These are phyloP conservation scores for Carex littledalei DNA, from an alignment of 176 grass and related monocot genomes.

Conservation along the genomic window DNA sequence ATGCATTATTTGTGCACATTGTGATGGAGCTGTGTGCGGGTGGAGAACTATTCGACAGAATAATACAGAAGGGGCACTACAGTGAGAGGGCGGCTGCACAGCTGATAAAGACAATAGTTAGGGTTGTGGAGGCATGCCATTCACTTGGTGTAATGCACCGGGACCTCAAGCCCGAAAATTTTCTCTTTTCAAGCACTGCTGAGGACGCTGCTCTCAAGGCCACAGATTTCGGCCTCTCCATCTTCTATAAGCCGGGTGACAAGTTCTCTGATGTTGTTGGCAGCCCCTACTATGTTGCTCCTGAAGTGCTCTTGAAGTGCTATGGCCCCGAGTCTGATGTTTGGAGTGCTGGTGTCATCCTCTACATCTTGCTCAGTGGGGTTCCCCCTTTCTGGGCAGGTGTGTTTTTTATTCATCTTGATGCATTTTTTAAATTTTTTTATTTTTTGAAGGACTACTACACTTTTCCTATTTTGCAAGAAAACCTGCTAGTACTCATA, in stretches of 20 bases:
- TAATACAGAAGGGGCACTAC: slow-evolving; percentile 93
- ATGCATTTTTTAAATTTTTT: not conserved
- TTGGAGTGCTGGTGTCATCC: slow-evolving; percentile 95
- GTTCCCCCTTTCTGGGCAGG: slow-evolving; percentile 99
- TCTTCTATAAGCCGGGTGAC: slow-evolving; percentile 95
- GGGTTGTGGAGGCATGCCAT: slow-evolving; percentile 87
- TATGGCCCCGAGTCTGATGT: slow-evolving; percentile 99
- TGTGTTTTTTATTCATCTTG: slow-evolving; percentile 10
- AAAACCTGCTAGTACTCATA: not conserved
- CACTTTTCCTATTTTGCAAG: not conserved
- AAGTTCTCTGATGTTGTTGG: slow-evolving; percentile 95
- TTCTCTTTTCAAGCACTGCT: slow-evolving; percentile 55
- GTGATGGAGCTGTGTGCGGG: slow-evolving; percentile 97
- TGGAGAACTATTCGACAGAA: slow-evolving; percentile 90
- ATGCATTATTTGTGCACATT: slow-evolving; percentile 88
- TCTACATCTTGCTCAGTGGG: slow-evolving; percentile 97
- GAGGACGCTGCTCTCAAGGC: slow-evolving; percentile 93
- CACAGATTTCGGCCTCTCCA: slow-evolving; percentile 90
- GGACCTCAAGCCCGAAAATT: slow-evolving; percentile 97
- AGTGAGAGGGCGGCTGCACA: slow-evolving; percentile 65
- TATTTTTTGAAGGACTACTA: no score
- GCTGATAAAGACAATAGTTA: slow-evolving; percentile 79
- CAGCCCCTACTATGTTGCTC: slow-evolving; percentile 98
- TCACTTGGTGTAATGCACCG: slow-evolving; percentile 96
- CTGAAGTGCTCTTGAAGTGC: slow-evolving; percentile 88